A percentile compares a stretch with the other conserved stretches of the same genome.
Evolutionary conservation across 2,329 filamentous ascomycete genomes (phyloP).

Genomic region (Metarhizium sp.): DNA sequence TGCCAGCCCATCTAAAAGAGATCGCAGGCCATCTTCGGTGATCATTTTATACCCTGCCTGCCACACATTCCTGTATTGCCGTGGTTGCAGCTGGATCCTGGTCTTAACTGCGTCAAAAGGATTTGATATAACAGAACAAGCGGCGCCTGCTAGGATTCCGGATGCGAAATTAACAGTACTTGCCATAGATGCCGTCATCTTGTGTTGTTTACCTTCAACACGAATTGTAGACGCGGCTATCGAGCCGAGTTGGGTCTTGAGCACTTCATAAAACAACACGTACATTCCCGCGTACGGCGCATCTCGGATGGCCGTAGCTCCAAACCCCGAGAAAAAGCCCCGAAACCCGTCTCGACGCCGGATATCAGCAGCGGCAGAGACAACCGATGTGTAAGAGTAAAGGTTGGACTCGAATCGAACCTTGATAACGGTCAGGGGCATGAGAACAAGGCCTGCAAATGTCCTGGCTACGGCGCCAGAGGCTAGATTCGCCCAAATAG

Average conservation of each 20-base stretch:
- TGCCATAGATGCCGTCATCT: slow-evolving; percentile 24
- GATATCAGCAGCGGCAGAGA: slow-evolving; percentile 66
- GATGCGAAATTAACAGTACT: slow-evolving; percentile 77
- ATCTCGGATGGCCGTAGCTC: slow-evolving; percentile 85
- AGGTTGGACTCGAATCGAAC: slow-evolving; percentile 87
- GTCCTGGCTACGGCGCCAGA: slow-evolving; percentile 80
- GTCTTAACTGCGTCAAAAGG: slow-evolving; percentile 97
- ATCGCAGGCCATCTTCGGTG: slow-evolving; percentile 66
- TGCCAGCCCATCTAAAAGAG: slow-evolving; percentile 77
- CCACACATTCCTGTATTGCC: slow-evolving; percentile 71
- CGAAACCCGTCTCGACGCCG: slow-evolving; percentile 60
- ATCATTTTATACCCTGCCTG: slow-evolving; percentile 72
- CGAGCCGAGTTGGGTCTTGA: slow-evolving; percentile 51
- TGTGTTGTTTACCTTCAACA: slow-evolving; percentile 8
- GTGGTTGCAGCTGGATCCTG: slow-evolving; percentile 80
- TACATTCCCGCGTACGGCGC: slow-evolving; percentile 96
- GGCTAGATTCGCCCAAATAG: slow-evolving; percentile 73
- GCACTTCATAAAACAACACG: slow-evolving; percentile 84
- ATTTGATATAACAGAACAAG: slow-evolving; percentile 85
- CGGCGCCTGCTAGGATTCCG: slow-evolving; percentile 68
- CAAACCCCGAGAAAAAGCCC: slow-evolving; percentile 90
- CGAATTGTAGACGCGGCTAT: slow-evolving; percentile 10
- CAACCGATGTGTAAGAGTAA: slow-evolving; percentile 73
- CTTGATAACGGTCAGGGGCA: slow-evolving; percentile 94
- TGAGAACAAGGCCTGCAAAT: slow-evolving; percentile 80